Percentiles rank a stretch among this genome's conserved stretches.
These are phyloP conservation scores for Bretschneidera sinensis DNA, from an alignment of 345 rosid species.

Conservation along the genomic window DNA sequence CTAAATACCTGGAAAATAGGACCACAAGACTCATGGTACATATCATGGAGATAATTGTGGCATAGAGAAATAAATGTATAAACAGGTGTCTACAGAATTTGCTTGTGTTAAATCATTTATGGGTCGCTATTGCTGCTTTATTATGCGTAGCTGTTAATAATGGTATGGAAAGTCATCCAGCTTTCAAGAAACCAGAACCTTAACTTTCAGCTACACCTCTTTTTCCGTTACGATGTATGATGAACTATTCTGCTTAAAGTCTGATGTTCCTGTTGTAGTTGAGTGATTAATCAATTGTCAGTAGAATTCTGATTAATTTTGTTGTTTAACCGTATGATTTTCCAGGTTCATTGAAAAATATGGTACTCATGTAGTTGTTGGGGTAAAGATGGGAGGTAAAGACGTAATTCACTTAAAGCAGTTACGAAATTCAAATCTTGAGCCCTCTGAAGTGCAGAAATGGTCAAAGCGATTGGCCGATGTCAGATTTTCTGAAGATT, in stretches of 20 bases:
- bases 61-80: no score
- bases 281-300: neutral
- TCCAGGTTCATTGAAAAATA: constrained; percentile 78
- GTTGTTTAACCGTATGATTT: neutral
- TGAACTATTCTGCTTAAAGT: neutral
- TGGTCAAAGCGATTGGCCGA: constrained; percentile 58
- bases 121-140: neutral
- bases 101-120: no score
- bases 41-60: neutral
- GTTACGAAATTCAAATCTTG: constrained; percentile 50
- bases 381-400: constrained; percentile 87
- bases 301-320: neutral
- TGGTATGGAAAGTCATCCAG: neutral
- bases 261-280: neutral
- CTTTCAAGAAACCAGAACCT: neutral
- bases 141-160: no score
- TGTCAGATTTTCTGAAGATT: constrained; percentile 47
- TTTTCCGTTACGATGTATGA: neutral
- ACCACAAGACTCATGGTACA: neutral
- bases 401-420: constrained; percentile 75
- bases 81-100: no score
- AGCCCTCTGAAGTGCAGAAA: constrained; percentile 59
- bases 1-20: neutral
- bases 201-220: neutral
- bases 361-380: constrained; percentile 76